Evolutionary conservation across 352 stramenopile species (phyloP), one percentile per base, ranked within the genome.

Genomic region (Phytopythium litorale): DNA sequence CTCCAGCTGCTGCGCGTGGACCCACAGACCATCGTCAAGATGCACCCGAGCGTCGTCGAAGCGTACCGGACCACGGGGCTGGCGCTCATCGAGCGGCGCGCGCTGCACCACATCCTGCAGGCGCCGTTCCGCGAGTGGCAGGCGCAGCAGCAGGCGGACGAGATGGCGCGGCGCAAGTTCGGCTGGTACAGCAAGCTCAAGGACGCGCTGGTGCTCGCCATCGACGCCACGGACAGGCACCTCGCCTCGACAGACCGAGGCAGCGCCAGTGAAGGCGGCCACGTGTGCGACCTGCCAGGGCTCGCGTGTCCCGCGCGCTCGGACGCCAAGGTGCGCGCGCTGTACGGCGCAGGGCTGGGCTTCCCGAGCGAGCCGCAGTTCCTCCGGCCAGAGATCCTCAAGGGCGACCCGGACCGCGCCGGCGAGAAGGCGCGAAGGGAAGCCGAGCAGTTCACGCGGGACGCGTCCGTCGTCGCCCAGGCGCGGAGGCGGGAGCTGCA

Each of bases 121-220:
- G 51, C 46, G 21, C 71, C 85, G 1, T 78, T 72, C 12, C 71
- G 62, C 1, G 77, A 85, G 57, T 97, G 91, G 91, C 76, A 81
- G 38, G 84, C 81, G 25, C 83, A 91, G 58, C 70, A 83, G 64
- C 76, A 91, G 65, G 79, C 80, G 19, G 89, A 97, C 37, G 86
- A 93, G 21, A 83, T 93, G 76, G 85, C 79, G 3, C 75, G 89
- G 45, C 75, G 84, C 43, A 97, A 97, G 71, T 83, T 67, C 48
- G 66, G 70, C 18, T 97, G 89, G 89, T 95, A 83, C 58, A 81
- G 70, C 38, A 96, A 96, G 69, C 69, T 93, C 21, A 84, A 84
- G 37, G 80, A 89, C 28, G 73, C 79, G 12, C 81, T 92, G 12
- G 69, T 74, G 30, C 59, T 56, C 3, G 76, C 74, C 1, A 66